A percentile compares a stretch with the other conserved stretches of the same genome.
phyloP scores from a whole-genome alignment of 257 asterid species.

The Jacaranda copaia region DNA sequence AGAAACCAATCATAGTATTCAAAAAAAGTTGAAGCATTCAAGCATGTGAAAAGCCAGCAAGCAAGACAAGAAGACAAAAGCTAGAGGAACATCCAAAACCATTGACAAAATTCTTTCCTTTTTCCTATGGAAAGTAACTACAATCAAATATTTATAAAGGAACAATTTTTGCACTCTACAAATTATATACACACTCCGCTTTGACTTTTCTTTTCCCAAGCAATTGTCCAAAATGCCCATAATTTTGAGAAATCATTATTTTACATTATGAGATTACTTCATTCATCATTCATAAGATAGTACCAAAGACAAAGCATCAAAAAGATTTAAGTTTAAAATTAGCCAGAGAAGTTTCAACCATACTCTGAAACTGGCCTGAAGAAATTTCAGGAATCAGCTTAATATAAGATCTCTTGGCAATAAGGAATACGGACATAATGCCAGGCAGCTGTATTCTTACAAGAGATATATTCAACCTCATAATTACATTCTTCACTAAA shows the following conservation, averaged over 20 bases:
- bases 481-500: background rate
- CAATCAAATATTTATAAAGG: background rate
- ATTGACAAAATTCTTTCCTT: background rate
- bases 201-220: background rate
- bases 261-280: background rate
- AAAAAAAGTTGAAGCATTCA: background rate
- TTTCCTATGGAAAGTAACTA: background rate
- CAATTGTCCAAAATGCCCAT: background rate
- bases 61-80: background rate
- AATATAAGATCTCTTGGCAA: background rate
- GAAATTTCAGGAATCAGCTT: background rate
- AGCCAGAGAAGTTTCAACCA: conserved; percentile 1
- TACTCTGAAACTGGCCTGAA: background rate
- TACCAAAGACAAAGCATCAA: background rate
- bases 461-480: conserved; percentile 11
- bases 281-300: background rate
- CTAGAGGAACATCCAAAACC: conserved; percentile 6
- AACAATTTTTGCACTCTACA: no score
- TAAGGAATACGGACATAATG: conserved; percentile 18
- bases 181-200: background rate
- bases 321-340: background rate
- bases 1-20: background rate
- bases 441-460: background rate
- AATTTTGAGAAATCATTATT: conserved; percentile 4
- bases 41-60: background rate